Evolutionary conservation across 202 grass and related monocot genomes (phyloP).

Genomic region (Eragrostis tef): DNA sequence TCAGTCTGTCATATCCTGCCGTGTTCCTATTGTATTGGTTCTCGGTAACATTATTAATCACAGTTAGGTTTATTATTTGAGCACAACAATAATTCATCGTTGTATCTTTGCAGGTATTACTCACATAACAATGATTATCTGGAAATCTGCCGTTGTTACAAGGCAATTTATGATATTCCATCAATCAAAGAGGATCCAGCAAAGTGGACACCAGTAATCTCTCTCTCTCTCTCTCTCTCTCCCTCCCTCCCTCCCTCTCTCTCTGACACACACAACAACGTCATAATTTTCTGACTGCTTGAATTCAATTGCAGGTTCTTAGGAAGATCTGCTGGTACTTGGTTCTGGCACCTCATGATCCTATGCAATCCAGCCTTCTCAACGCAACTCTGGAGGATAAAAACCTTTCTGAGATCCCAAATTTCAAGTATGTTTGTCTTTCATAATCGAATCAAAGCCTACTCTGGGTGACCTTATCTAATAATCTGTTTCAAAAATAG

Average conservation of each 20-base stretch:
- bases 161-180: conserved; percentile 91
- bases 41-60: not conserved
- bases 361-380: conserved; percentile 96
- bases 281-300: conserved; percentile 19
- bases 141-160: conserved; percentile 93
- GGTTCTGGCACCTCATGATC: conserved; percentile 79
- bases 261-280: not conserved
- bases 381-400: conserved; percentile 89
- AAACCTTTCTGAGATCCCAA: conserved; percentile 82
- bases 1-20: conserved; percentile 10
- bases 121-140: conserved; percentile 89
- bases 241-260: not conserved
- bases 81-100: not conserved
- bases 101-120: conserved; percentile 65
- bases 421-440: conserved; percentile 64
- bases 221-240: too few relatives aligned
- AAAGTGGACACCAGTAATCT: conserved; percentile 79
- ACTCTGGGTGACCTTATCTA: not conserved
- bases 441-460: not conserved
- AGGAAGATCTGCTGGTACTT: conserved; percentile 97
- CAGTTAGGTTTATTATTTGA: conserved; percentile 20
- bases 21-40: not conserved
- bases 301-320: conserved; percentile 63
- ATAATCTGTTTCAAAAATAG: conserved; percentile 38
- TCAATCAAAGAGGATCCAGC: conserved; percentile 76